phyloP scores from a whole-genome alignment of 1,139 yeast genomes.

The Candida sanyaensis region DNA sequence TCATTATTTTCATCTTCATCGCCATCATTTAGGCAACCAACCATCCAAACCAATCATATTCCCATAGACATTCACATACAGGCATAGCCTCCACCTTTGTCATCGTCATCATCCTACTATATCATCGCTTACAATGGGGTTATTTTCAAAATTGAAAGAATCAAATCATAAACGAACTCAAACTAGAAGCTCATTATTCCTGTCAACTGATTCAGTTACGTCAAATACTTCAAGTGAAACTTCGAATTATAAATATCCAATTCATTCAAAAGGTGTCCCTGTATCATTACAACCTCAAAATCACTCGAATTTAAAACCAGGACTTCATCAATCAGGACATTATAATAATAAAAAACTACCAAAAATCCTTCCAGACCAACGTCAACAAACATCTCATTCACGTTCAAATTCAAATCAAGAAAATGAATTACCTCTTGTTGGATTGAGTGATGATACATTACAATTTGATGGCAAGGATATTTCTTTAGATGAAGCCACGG shows the following conservation, averaged over 20 bases:
- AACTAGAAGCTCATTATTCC: constrained; percentile 23
- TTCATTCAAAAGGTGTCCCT: constrained; percentile 10
- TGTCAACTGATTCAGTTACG: constrained; percentile 34
- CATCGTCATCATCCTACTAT: neutral
- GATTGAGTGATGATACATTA: neutral
- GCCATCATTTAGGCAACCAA: too few relatives aligned
- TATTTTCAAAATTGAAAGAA: constrained; percentile 21
- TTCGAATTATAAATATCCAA: constrained; percentile 12
- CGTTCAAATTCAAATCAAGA: neutral
- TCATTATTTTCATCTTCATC: too few relatives aligned
- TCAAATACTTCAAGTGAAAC: constrained; percentile 35
- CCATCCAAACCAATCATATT: too few relatives aligned
- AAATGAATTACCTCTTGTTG: constrained; percentile 1
- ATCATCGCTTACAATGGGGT: constrained; percentile 18
- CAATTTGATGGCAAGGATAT: neutral
- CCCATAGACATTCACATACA: too few relatives aligned
- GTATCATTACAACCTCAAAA: constrained; percentile 13
- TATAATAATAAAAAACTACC: neutral
- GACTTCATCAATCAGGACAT: neutral
- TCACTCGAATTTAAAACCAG: neutral
- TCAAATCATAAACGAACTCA: constrained; percentile 10
- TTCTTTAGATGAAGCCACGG: neutral
- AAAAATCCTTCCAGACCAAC: neutral
- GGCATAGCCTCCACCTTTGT: neutral
- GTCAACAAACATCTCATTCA: neutral